A percentile compares a stretch with the other conserved stretches of the same genome.
Conservation (phyloP, 2,329 filamentous ascomycete genomes). For the Camillea tinctor region DNA sequence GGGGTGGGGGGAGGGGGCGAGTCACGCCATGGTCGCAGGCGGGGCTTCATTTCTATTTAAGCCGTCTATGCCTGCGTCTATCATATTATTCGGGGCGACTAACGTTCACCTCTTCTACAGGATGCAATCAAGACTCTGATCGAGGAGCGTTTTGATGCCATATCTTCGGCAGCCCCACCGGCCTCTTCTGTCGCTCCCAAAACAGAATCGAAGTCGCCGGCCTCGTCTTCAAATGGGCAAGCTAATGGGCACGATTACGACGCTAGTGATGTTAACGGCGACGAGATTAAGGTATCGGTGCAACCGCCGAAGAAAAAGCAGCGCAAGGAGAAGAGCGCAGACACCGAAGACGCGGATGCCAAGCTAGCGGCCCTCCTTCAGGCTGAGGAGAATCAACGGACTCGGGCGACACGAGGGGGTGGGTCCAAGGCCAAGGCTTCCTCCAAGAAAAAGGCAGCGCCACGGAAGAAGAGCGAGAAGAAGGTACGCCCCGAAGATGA, state of each 20-base stretch:
- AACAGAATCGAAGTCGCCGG: constrained; percentile 20
- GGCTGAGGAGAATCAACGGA: constrained; percentile 81
- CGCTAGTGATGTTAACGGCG: constrained; percentile 30
- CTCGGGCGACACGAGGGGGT: constrained; percentile 74
- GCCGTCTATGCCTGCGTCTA: too few species aligned
- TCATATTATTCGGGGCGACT: not conserved
- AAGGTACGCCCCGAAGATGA: constrained; percentile 78
- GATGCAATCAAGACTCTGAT: constrained; percentile 70
- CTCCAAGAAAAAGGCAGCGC: constrained; percentile 62
- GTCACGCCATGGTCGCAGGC: too few species aligned
- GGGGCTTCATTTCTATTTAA: too few species aligned
- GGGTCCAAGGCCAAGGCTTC: constrained; percentile 47
- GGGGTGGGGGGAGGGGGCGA: too few species aligned
- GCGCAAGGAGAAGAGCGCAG: constrained; percentile 57
- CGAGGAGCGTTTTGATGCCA: constrained; percentile 70
- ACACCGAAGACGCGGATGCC: constrained; percentile 74
- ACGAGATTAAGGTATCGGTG: constrained; percentile 48
- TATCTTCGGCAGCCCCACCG: constrained; percentile 49
- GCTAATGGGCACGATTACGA: constrained; percentile 31
- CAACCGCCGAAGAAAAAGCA: constrained; percentile 64
- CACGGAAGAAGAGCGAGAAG: constrained; percentile 72
- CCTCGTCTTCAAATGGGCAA: constrained; percentile 23
- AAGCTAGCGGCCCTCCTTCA: constrained; percentile 84
- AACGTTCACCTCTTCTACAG: constrained; percentile 38
- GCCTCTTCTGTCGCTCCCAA: constrained; percentile 14